Evolutionary conservation across 176 grass and related monocot genomes (phyloP).

Genomic region (Areca catechu): DNA sequence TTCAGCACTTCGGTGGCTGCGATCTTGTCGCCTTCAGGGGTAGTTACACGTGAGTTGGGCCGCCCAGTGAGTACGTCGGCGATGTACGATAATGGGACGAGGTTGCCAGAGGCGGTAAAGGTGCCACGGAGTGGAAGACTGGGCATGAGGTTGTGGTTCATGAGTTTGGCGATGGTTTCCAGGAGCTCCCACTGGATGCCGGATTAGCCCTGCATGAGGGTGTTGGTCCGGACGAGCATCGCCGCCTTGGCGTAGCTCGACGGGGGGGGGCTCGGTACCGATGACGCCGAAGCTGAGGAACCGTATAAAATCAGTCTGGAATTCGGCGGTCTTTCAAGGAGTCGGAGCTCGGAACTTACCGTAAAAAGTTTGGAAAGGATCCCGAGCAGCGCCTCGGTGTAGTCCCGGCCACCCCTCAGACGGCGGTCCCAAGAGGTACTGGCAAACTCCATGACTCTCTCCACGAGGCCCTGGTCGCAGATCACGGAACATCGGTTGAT

Average conservation of each 20-base stretch:
- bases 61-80: neutral
- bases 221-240: too few relatives aligned
- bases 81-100: neutral
- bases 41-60: neutral
- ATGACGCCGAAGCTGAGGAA: neutral
- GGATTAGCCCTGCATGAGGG: slow-evolving; percentile 1
- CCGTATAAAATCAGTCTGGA: neutral
- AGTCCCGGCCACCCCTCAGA: too few relatives aligned
- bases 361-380: too few relatives aligned
- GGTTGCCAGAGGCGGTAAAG: neutral
- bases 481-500: too few relatives aligned
- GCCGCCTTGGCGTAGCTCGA: neutral
- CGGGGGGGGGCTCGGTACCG: neutral
- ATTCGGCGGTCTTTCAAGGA: neutral
- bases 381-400: too few relatives aligned
- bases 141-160: neutral
- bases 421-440: too few relatives aligned
- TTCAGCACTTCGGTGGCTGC: neutral
- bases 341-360: too few relatives aligned
- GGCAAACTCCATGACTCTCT: too few relatives aligned
- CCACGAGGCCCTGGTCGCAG: too few relatives aligned
- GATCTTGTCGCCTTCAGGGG: neutral
- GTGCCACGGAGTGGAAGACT: neutral
- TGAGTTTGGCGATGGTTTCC: neutral
- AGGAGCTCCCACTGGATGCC: neutral